Conservation (phyloP, 768 basidiomycete species). For the Tephrocybe sp. region DNA sequence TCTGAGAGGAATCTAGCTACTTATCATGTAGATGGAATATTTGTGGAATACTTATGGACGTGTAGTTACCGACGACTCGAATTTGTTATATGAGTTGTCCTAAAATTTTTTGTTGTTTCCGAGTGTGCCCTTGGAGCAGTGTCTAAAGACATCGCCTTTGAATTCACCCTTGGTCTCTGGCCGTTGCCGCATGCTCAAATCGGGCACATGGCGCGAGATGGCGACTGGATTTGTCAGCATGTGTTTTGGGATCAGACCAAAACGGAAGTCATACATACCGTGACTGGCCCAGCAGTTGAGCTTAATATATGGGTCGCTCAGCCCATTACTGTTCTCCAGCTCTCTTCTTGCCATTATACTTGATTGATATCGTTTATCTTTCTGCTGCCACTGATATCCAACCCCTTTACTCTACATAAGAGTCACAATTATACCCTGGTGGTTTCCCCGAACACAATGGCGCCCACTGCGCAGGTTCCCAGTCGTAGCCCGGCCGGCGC, state of each 20-base stretch:
- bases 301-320: background rate
- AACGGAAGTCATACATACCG: too few species aligned
- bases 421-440: background rate
- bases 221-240: conserved; percentile 1
- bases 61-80: too few species aligned
- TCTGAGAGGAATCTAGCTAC: too few species aligned
- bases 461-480: conserved; percentile 11
- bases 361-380: background rate
- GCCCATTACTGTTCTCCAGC: too few species aligned
- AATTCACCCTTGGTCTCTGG: too few species aligned
- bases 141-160: too few species aligned
- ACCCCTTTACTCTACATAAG: background rate
- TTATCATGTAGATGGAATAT: too few species aligned
- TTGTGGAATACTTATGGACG: too few species aligned
- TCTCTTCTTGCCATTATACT: background rate
- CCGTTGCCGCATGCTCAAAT: background rate
- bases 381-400: background rate
- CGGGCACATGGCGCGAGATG: conserved; percentile 3
- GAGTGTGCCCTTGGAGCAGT: too few species aligned
- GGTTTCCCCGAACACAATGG: conserved; percentile 4
- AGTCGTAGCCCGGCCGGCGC: background rate
- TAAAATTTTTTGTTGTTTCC: too few species aligned
- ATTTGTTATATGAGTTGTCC: too few species aligned
- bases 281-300: background rate
- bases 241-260: background rate